A percentile compares a stretch with the other conserved stretches of the same genome.
Evolutionary conservation across 129 eudicot species (phyloP).

Genomic region (Centella asiatica): DNA sequence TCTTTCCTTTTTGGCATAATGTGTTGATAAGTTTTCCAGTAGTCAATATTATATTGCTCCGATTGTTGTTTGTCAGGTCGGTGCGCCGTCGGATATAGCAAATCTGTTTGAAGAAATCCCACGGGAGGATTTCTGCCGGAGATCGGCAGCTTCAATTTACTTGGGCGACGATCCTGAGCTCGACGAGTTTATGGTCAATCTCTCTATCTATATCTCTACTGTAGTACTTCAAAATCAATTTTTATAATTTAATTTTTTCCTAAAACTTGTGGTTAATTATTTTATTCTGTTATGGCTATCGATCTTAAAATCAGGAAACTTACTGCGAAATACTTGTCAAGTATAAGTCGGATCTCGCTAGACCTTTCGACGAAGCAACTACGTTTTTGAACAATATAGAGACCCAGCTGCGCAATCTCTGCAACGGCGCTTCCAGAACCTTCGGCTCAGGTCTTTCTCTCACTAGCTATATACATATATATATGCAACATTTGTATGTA

Average conservation of each 20-base stretch:
- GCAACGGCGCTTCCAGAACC: slow-evolving; percentile 34
- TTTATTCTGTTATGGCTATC: background rate
- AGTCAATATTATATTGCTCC: no score
- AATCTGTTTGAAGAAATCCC: slow-evolving; percentile 36
- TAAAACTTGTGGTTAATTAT: background rate
- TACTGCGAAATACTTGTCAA: slow-evolving; percentile 41
- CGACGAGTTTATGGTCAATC: slow-evolving; percentile 45
- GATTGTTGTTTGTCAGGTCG: slow-evolving; percentile 29
- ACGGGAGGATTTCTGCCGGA: slow-evolving; percentile 21
- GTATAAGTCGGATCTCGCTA: slow-evolving; percentile 46
- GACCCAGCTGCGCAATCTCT: slow-evolving; percentile 43
- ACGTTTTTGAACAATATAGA: slow-evolving; percentile 41
- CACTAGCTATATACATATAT: background rate
- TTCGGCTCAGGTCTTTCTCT: slow-evolving; percentile 26
- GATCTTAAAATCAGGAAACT: slow-evolving; percentile 23
- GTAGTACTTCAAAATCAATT: no score
- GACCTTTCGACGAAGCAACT: slow-evolving; percentile 50
- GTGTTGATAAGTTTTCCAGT: no score
- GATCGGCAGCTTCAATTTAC: slow-evolving; percentile 23
- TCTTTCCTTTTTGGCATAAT: no score
- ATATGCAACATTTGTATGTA: background rate
- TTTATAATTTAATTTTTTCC: no score
- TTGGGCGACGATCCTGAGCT: slow-evolving; percentile 61
- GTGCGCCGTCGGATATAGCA: slow-evolving; percentile 42
- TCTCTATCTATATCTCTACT: background rate